Evolutionary conservation across 768 basidiomycete species (phyloP), one percentile per base, ranked within the genome.

Genomic region (Tylopilus sp.): DNA sequence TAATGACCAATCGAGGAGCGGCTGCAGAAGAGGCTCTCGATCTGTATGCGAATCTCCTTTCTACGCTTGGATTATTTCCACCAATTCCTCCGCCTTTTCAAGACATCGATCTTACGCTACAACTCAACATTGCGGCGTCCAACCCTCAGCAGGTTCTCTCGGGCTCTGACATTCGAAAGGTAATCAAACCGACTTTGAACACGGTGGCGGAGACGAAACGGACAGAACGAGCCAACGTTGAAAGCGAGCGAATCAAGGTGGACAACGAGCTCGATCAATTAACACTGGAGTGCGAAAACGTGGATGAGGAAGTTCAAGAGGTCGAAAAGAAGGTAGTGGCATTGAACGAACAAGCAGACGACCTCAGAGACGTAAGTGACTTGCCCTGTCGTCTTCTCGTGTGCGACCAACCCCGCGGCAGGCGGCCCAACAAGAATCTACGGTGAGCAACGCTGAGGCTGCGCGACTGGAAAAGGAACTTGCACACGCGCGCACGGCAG

Each of bases 231-330:
- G 85, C 86, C 10, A 69, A 78, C 22, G 71, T 92, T 48, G 88
- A 92, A 71, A 89, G 82, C 55, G 87, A 90, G 56, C 79, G 83
- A 40, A 87, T 94, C 57, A 83, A 81, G 60, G 79, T 92, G 25
- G 91, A 94, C 55, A 82, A 95, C 59, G 87, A 90, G 55, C 79
- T 92, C 11, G 93, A 96, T 63, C 80, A 87, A 59, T 71, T 91
- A 48, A 81, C 78, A 1, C 72, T 84, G 49, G 85, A 89, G 55
- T 89, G 88, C 63, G 92, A 95, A 68, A 87, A 88, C 50, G 71
- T 87, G 55, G 88, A 89, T 52, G 85, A 91, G 62, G 89, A 93
- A 57, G 81, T 88, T 22, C 75, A 72, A 43, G 86, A 87, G 62
- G 66, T 86, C 22, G 87, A 89, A 65, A 86, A 86, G 68, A 88